phyloP scores from a whole-genome alignment of 2,329 filamentous ascomycete genomes.

The Verticillium nonalfalfae region DNA sequence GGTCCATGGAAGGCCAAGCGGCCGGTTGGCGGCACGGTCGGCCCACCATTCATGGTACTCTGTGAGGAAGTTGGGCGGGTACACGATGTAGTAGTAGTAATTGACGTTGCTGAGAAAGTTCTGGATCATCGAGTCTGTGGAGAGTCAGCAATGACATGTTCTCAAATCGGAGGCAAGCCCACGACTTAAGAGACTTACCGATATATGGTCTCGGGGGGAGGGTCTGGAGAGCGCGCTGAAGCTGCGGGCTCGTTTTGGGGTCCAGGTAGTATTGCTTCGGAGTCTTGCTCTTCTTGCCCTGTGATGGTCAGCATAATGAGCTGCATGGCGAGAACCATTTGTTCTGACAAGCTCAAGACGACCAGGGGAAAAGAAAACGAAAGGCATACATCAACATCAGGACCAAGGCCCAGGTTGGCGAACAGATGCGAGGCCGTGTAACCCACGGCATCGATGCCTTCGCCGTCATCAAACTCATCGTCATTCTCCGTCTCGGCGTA shows the following conservation, averaged over 20 bases:
- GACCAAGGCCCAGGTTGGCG: conserved; percentile 12
- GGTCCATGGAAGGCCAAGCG: conserved; percentile 29
- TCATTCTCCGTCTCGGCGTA: conserved; percentile 7
- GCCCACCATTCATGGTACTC: conserved; percentile 30
- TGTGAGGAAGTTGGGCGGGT: conserved; percentile 25
- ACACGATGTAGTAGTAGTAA: conserved; percentile 31
- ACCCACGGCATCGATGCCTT: conserved; percentile 26
- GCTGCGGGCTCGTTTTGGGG: conserved; percentile 17
- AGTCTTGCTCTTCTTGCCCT: not conserved
- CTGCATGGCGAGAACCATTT: conserved; percentile 13
- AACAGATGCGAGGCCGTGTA: conserved; percentile 26
- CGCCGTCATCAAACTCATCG: conserved; percentile 15
- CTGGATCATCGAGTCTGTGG: conserved; percentile 26
- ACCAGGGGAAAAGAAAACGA: not conserved
- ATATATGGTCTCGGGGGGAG: not conserved
- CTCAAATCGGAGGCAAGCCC: not conserved
- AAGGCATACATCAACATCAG: not conserved
- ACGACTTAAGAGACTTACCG: not conserved
- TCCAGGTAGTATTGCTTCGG: not conserved
- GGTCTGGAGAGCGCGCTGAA: conserved; percentile 12
- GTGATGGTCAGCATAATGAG: not conserved
- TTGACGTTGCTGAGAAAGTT: conserved; percentile 30
- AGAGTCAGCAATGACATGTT: not conserved
- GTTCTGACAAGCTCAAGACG: not conserved
- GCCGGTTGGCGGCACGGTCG: conserved; percentile 17